These are phyloP conservation scores for Penicillium antarcticum DNA, from an alignment of 495 filamentous ascomycete species.

Conservation along the genomic window DNA sequence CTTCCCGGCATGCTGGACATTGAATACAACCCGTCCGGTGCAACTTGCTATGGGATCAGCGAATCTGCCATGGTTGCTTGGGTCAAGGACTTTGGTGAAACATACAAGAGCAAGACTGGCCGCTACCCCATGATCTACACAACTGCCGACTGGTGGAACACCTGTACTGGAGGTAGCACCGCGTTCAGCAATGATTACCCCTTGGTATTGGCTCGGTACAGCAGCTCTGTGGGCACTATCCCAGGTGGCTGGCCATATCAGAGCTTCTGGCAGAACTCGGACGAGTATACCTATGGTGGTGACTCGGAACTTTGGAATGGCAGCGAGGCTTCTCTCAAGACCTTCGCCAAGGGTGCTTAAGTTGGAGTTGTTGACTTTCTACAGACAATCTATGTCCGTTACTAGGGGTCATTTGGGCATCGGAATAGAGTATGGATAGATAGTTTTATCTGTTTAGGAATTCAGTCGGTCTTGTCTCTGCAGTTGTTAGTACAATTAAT, in stretches of 20 bases:
- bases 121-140: conserved; percentile 61
- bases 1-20: conserved; percentile 68
- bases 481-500: too few species aligned
- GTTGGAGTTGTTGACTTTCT: not conserved
- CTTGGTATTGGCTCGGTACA: conserved; percentile 56
- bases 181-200: conserved; percentile 51
- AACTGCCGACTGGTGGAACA: conserved; percentile 59
- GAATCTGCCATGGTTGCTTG: conserved; percentile 54
- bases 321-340: conserved; percentile 11
- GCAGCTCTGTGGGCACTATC: conserved; percentile 44
- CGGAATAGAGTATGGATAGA: too few species aligned
- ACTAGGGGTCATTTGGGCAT: too few species aligned
- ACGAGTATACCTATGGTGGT: conserved; percentile 26
- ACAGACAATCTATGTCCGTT: too few species aligned
- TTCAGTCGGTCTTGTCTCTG: too few species aligned
- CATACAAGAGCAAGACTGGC: conserved; percentile 48
- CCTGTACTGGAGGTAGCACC: conserved; percentile 55
- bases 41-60: conserved; percentile 52
- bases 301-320: conserved; percentile 30
- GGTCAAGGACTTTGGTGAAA: conserved; percentile 58
- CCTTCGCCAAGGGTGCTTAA: conserved; percentile 12
- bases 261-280: conserved; percentile 56
- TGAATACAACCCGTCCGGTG: conserved; percentile 47
- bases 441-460: too few species aligned
- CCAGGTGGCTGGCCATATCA: conserved; percentile 59